Base-by-base conservation (phyloP, 2,329 filamentous ascomycete species). In the Canariomyces notabilis region DNA sequence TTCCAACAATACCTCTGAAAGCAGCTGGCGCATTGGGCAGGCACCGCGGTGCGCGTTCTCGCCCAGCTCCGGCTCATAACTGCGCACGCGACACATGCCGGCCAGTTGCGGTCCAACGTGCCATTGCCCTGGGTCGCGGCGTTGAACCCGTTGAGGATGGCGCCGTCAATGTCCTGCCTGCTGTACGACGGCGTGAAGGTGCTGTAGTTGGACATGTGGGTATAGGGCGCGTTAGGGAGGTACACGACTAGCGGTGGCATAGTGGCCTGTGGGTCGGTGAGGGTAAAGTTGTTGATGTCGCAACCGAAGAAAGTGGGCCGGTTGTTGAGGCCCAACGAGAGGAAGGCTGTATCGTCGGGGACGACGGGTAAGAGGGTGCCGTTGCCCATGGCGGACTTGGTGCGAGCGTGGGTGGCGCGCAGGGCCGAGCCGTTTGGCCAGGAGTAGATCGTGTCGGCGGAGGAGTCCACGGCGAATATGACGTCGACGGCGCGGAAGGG, bases 1-100 rank as follows among this genome's bases (percentile, higher is more conserved):
- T 96, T 79, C 91, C 93, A 98, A 76, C 93, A 98, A 70, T 95
- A 95, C 18, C 72, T 67, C 9, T 71, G 54, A 66, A 95, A 96
- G 70, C 93, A 98, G 42, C 75, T 61, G 35, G 69, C 73, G 70
- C 93, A 98, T 8, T 79, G 80, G 1, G 76, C 72, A 0, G 91
- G 90, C 1, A 90, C 74, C 0, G 68, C 52, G 0, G 84, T 84
- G 14, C 75, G 72, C 0, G 87, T 90, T 37, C 88, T 77, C 51
- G 80, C 74, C 52, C 93, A 78, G 55, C 83, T 89, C 50, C 91
- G 79, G 42, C 77, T 79, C 9, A 97, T 75, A 33, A 94, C 82
- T 4, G 91, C 91, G 66, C 91, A 97, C 21, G 82, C 89, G 4
- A 95, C 83, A 58, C 91, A 97, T 2, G 80, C 74, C 0, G 86